Evolutionary conservation across 805 yeast genomes (phyloP), one percentile per base, ranked within the genome.

Genomic region (Lipomyces kockii): DNA sequence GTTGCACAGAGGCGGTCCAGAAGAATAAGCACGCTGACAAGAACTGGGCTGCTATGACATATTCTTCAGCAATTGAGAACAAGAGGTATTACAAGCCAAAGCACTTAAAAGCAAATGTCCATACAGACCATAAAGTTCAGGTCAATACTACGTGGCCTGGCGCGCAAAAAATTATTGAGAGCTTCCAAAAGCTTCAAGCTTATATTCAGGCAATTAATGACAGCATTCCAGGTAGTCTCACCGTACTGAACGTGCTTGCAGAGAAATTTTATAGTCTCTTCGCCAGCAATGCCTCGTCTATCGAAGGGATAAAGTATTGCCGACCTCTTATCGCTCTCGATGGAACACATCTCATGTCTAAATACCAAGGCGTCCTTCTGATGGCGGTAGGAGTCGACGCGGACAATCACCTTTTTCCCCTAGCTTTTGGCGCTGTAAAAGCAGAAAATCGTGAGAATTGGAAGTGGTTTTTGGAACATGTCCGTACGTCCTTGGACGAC

Each of bases 371-470:
- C 52, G 17, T 12, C 17, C 52, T 46, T 46, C 52, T 46, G 52
- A 46, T 46, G 11, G 52, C 52, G n/a, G 52, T 46, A 46, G 52
- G 52, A 11, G 52, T 46, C 3, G 25, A 20, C 25, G 52, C 52
- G 52, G 25, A 12, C 17, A 46, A 46, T 46, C 52, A 46, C 17
- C 11, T 8, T 17, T 46, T 46, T 6, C 52, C 52, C 2, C 52
- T 46, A 46, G 52, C 52, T 46, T 46, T 46, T 17, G 52, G 52
- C 17, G 52, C 11, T 46, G 52, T 46, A 46, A 46, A 46, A 46
- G 52, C 52, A 46, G 52, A 46, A 46, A 46, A 27, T 46, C 52
- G 52, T 46, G 52, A 46, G 52, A 46, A 46, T 46, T 46, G 52
- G 52, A 46, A 46, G 52, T 46, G 37, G 37, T 35, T 35, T 11